Evolutionary conservation across 495 filamentous ascomycete species (phyloP), one percentile per base, ranked within the genome.

Genomic region (Clavariopsis aquatica): DNA sequence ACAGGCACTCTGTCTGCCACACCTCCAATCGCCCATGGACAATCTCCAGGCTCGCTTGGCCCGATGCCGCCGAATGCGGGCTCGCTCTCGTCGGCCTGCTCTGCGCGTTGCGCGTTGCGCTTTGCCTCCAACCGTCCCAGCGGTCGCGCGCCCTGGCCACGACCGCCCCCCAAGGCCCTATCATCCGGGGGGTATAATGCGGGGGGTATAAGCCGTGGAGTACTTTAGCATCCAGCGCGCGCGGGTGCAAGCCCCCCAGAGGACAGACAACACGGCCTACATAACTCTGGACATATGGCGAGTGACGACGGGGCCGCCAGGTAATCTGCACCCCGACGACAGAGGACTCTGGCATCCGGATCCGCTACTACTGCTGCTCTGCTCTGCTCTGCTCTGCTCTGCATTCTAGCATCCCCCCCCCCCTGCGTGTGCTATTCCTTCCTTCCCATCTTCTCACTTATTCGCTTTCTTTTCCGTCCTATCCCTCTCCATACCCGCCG

Each of bases 111-210:
- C n/a, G 38, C 38, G 12, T 43, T 43, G 38, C 38, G 38, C 38
- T 9, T n/a, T 43, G 29, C 23, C 2, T 64, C 52, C 52, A 52
- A 28, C 64, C 64, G 57, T 62, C 43, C 57, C 64, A 62, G 17
- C 56, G 43, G 57, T 53, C 49, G 24, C 28, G 12, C 31, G 24
- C 56, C 56, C 27, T 29, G 45, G n/a, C 57, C 57, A 22, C 13
- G 22, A 2, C 60, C 49, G 23, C 58, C 41, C 64, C 19, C 45
- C 51, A 57, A 62, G 51, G 62, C 64, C 65, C 60, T 69, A 69
- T 64, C 65, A 64, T 28, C 65, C 60, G 60, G 65, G 53, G 27
- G 53, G 19, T 60, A 60, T 69, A 64, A 63, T 69, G 65, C 65
- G 65, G 65, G 56, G 65, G 34, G 27, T 60, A 69, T 60, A 69